Conservation (phyloP, 345 rosid genomes). For the Capsella bursapastoris region DNA sequence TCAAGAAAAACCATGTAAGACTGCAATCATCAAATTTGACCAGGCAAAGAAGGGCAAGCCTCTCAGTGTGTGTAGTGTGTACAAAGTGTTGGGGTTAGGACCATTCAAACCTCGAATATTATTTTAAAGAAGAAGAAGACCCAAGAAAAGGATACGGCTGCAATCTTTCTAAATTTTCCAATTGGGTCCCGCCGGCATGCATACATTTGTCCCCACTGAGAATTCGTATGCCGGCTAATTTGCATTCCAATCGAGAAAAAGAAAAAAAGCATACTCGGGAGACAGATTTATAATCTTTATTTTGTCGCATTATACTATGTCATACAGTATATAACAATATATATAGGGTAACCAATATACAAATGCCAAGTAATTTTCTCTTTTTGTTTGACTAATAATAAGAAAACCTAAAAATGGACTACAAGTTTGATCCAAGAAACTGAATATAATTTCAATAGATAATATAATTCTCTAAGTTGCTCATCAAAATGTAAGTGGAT, state of each 20-base stretch:
- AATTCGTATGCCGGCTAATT: slow-evolving; percentile 39
- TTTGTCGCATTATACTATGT: slow-evolving; percentile 9
- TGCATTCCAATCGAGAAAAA: slow-evolving; percentile 14
- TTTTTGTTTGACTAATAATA: background rate
- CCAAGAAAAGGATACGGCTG: slow-evolving; percentile 30
- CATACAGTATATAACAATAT: background rate
- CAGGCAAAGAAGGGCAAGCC: background rate
- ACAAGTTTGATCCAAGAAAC: background rate
- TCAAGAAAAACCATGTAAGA: background rate
- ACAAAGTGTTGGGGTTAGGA: slow-evolving; percentile 30
- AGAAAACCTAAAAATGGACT: background rate
- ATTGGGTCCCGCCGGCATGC: slow-evolving; percentile 41
- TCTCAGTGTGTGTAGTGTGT: background rate
- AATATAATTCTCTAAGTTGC: background rate
- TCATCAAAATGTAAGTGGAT: background rate
- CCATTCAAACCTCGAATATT: slow-evolving; percentile 36
- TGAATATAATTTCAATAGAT: background rate
- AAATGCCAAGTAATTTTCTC: background rate
- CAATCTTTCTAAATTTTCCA: slow-evolving; percentile 33
- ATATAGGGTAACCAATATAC: background rate
- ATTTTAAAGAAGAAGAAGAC: background rate
- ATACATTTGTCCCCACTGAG: slow-evolving; percentile 34
- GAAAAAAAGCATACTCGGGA: slow-evolving; percentile 4
- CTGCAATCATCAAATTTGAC: slow-evolving; percentile 17
- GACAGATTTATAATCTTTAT: background rate